phyloP scores from a whole-genome alignment of 2,329 filamentous ascomycete genomes.

The Elsinoe batatas region DNA sequence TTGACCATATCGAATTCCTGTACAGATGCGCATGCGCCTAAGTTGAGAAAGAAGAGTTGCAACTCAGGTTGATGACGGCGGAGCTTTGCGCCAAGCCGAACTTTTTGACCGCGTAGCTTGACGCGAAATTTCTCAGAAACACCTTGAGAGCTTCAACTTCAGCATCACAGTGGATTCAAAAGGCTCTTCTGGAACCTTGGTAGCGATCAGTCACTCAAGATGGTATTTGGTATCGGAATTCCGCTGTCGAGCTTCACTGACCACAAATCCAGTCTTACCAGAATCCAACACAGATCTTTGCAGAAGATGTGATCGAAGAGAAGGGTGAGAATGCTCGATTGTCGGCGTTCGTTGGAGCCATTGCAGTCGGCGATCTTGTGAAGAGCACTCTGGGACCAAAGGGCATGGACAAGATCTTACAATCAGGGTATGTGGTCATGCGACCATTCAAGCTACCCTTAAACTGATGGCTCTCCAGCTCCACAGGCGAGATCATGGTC shows the following conservation, averaged over 20 bases:
- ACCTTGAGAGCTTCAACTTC: neutral
- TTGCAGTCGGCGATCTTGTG: conserved; percentile 92
- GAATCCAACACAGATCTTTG: conserved; percentile 95
- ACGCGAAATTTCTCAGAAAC: conserved; percentile 12
- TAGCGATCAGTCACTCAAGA: conserved; percentile 1
- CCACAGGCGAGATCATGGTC: conserved; percentile 93
- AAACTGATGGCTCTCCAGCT: conserved; percentile 43
- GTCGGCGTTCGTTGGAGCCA: conserved; percentile 94
- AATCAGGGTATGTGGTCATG: conserved; percentile 64
- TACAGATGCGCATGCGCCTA: neutral
- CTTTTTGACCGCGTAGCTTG: conserved; percentile 8
- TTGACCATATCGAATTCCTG: conserved; percentile 33
- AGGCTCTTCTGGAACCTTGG: neutral
- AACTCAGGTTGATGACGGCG: neutral
- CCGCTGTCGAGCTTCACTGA: neutral
- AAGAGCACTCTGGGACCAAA: conserved; percentile 96
- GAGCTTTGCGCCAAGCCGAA: conserved; percentile 8
- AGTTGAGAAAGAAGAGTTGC: neutral
- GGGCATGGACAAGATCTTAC: conserved; percentile 97
- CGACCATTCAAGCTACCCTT: conserved; percentile 18
- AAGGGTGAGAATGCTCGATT: conserved; percentile 99
- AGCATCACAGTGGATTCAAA: neutral
- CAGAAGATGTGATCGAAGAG: conserved; percentile 91
- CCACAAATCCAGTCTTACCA: conserved; percentile 28
- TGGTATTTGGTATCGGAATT: conserved; percentile 9